Percentiles rank a stretch among this genome's conserved stretches.
These are phyloP conservation scores for Rhodomyrtus psidioides DNA, from an alignment of 441 rosid genomes.

Conservation along the genomic window DNA sequence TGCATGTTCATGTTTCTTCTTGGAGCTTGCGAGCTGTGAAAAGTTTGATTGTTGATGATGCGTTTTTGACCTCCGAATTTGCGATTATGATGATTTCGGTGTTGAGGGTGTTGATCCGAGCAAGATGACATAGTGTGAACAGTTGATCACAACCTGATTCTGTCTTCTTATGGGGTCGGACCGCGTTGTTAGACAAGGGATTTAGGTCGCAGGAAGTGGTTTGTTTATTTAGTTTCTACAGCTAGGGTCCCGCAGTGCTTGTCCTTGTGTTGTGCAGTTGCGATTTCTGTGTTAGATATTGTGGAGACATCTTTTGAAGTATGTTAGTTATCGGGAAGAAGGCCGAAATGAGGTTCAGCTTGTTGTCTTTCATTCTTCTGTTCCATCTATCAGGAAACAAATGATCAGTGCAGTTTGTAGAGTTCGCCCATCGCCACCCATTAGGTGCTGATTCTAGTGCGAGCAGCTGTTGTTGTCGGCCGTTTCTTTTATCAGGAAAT, in stretches of 20 bases:
- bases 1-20: not conserved
- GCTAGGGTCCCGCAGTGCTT: not conserved
- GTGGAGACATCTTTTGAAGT: not conserved
- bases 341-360: not conserved
- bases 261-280: not conserved
- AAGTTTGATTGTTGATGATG: not conserved
- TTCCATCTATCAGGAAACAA: fast-evolving
- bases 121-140: not conserved
- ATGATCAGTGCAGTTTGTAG: not conserved
- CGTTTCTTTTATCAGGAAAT: not conserved
- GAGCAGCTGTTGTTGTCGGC: not conserved
- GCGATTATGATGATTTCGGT: not conserved
- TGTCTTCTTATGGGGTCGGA: not conserved
- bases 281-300: not conserved
- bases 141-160: not conserved
- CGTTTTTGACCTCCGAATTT: not conserved
- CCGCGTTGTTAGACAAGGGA: not conserved
- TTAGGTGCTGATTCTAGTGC: not conserved
- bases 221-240: not conserved
- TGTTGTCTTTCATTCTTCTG: not conserved
- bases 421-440: fast-evolving
- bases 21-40: fast-evolving
- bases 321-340: not conserved
- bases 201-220: not conserved
- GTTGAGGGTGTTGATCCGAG: not conserved